Conservation (phyloP, 306 rosid species). For the Crataegus laevigata region DNA sequence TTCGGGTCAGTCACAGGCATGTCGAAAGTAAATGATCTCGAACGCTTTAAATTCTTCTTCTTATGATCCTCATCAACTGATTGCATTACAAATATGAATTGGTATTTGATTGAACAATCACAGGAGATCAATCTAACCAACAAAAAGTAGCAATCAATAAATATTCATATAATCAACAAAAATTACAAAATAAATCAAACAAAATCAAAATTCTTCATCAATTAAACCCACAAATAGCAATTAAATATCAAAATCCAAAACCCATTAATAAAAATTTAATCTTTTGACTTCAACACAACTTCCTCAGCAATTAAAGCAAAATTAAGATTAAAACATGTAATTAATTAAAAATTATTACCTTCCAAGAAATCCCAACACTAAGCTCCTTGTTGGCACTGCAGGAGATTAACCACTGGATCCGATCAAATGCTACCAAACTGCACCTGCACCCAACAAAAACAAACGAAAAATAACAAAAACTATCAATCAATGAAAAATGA, state of each 20-base stretch:
- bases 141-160: neutral
- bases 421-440: slow-evolving; percentile 24
- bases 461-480: neutral
- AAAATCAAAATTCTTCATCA: neutral
- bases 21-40: slow-evolving; percentile 34
- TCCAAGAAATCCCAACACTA: slow-evolving; percentile 11
- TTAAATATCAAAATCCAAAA: neutral
- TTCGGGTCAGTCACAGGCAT: slow-evolving; percentile 76
- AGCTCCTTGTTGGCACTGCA: slow-evolving; percentile 15
- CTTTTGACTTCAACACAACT: neutral
- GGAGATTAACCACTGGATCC: slow-evolving; percentile 36
- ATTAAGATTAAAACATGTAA: neutral
- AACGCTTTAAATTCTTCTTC: slow-evolving; percentile 63
- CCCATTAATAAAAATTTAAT: neutral
- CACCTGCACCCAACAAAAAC: neutral
- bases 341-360: slow-evolving; percentile 10
- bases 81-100: slow-evolving; percentile 52
- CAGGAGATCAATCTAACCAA: slow-evolving; percentile 15
- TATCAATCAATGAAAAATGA: neutral
- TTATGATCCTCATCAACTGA: slow-evolving; percentile 49
- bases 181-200: neutral
- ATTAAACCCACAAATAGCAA: neutral
- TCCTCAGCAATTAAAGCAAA: neutral
- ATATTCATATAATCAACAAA: slow-evolving; percentile 1
- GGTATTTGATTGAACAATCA: slow-evolving; percentile 26